A percentile compares a stretch with the other conserved stretches of the same genome.
Conservation (phyloP, 2,329 filamentous ascomycete genomes). For the Ascochyta pisi region DNA sequence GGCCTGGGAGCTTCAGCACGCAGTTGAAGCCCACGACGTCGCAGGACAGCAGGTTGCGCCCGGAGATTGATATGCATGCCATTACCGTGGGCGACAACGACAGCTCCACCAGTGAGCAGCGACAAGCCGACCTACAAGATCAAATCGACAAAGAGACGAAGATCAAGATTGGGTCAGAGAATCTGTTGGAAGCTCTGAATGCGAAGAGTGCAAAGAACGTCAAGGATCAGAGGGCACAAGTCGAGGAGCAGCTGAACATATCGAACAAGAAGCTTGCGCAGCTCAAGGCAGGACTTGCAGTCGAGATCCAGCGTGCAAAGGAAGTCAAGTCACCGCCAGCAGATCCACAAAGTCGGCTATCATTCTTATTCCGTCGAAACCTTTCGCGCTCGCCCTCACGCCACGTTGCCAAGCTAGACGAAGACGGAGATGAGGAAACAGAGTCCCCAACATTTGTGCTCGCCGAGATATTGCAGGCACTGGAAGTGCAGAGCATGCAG, state of each 20-base stretch:
- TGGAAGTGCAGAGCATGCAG: conserved; percentile 86
- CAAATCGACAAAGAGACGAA: conserved; percentile 94
- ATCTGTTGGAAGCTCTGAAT: conserved; percentile 93
- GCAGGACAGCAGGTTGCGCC: conserved; percentile 65
- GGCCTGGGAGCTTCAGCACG: conserved; percentile 84
- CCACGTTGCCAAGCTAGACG: conserved; percentile 59
- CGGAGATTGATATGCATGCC: conserved; percentile 62
- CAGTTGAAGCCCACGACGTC: conserved; percentile 78
- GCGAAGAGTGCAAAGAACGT: conserved; percentile 95
- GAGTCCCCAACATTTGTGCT: conserved; percentile 94
- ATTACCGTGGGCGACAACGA: conserved; percentile 67
- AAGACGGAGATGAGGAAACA: conserved; percentile 67
- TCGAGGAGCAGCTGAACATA: conserved; percentile 85
- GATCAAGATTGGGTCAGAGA: conserved; percentile 97
- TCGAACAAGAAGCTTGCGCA: conserved; percentile 76
- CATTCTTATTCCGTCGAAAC: conserved; percentile 64
- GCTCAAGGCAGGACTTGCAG: conserved; percentile 64
- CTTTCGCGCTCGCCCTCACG: conserved; percentile 60
- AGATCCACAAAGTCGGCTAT: conserved; percentile 59
- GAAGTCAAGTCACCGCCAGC: conserved; percentile 58
- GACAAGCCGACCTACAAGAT: conserved; percentile 78
- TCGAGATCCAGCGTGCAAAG: conserved; percentile 65
- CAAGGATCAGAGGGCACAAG: conserved; percentile 66
- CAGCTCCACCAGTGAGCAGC: conserved; percentile 69
- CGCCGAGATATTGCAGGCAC: conserved; percentile 85